Evolutionary conservation across 192 early-diverging fungal genomes (phyloP), one percentile per base, ranked within the genome.

Genomic region (Lunasporangiospora selenospora): DNA sequence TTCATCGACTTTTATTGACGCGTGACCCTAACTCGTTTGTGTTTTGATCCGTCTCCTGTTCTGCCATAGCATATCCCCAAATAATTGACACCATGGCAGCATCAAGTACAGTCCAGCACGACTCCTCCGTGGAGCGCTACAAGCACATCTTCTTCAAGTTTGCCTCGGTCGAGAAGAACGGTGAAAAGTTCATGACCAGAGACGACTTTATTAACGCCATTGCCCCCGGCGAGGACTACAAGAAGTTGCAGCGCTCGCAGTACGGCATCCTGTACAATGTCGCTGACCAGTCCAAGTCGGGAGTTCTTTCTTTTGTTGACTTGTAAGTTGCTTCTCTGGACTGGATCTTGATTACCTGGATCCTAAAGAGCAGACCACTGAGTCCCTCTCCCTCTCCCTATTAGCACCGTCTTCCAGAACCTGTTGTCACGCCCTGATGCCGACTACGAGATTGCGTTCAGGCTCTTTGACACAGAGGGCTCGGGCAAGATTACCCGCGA

Each of bases 381-480:
- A n/a, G n/a, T n/a, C n/a, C n/a, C n/a, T n/a, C n/a, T n/a, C n/a
- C n/a, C n/a, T n/a, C n/a, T n/a, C n/a, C n/a, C n/a, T n/a, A n/a
- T n/a, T n/a, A n/a, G n/a, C n/a, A n/a, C 83, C 3, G 58, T 76
- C 59, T 87, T 88, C 49, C 69, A 83, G 43, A 59, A 73, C 53
- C 41, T 86, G 3, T 62, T 88, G 19, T 51, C 69, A 19, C 75
- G 80, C 27, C 84, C 87, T 21, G 83, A 87, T 66, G 85, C 85
- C 8, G 87, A 85, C 46, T 88, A 83, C 42, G 83, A 88, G 57
- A 76, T 88, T 41, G 83, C 85, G 23, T 87, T 85, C 54, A 67
- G 82, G 26, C 53, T 87, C 6, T 81, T 88, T 70, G 87, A 86
- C 51, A 50, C 64, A 18, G 50, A 81, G 24, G 77, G 78, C 32